Evolutionary conservation across 1,139 yeast genomes (phyloP).

Genomic region (Kluyveromyces sp.): DNA sequence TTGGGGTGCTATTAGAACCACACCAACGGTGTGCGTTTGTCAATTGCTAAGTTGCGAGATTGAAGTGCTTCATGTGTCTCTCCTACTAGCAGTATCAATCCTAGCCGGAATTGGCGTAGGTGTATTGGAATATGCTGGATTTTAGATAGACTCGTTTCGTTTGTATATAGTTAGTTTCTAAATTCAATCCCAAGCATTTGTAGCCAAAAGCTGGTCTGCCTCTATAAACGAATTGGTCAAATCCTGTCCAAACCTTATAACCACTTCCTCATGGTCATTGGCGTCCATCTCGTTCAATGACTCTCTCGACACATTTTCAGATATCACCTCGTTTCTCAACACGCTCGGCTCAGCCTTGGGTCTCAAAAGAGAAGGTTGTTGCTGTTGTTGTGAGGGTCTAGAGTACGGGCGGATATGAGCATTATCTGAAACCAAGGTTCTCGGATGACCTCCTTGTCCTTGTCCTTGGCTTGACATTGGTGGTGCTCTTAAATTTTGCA

Average conservation of each 20-base stretch:
- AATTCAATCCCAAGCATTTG: constrained; percentile 9
- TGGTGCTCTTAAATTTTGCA: not conserved
- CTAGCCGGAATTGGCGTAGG: too few relatives aligned
- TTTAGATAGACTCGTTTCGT: not conserved
- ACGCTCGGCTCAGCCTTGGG: not conserved
- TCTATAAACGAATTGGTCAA: constrained; percentile 6
- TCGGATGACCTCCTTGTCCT: not conserved
- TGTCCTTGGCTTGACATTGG: not conserved
- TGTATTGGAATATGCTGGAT: not conserved
- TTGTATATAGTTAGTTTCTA: not conserved
- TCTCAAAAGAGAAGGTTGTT: not conserved
- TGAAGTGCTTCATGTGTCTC: not conserved
- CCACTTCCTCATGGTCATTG: constrained; percentile 5
- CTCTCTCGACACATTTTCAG: not conserved
- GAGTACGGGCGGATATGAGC: too few relatives aligned
- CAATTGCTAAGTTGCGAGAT: not conserved
- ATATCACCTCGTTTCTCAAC: not conserved
- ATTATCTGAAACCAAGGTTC: not conserved
- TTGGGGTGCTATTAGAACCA: too few relatives aligned
- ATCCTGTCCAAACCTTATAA: constrained; percentile 7
- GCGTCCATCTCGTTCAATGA: not conserved
- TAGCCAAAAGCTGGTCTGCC: constrained; percentile 11
- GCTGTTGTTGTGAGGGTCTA: not conserved
- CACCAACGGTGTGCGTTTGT: too few relatives aligned
- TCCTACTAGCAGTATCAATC: too few relatives aligned